These are phyloP conservation scores for Priceomyces medius DNA, from an alignment of 805 yeast genomes.

Conservation along the genomic window DNA sequence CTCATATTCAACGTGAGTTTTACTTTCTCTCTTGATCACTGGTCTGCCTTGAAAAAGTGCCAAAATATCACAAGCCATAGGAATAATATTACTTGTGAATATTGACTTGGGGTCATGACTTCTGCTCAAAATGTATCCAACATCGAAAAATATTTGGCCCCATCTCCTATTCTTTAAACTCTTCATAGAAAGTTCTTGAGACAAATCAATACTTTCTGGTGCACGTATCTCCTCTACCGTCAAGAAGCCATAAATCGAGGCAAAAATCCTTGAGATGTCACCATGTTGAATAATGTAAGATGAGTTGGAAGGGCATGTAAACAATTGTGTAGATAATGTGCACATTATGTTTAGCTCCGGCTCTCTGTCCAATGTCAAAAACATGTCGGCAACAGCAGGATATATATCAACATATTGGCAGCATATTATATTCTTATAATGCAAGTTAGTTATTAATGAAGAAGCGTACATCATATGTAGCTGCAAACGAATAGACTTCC, in stretches of 20 bases:
- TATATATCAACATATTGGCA: conserved; percentile 82
- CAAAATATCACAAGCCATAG: conserved; percentile 63
- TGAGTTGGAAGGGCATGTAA: conserved; percentile 85
- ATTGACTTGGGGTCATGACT: conserved; percentile 55
- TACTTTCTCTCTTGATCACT: conserved; percentile 68
- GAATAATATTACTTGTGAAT: conserved; percentile 45
- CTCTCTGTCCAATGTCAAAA: conserved; percentile 75
- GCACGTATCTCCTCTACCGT: conserved; percentile 51
- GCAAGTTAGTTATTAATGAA: conserved; percentile 58
- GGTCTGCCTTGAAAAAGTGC: conserved; percentile 77
- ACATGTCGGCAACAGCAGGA: conserved; percentile 70
- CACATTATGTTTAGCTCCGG: conserved; percentile 79
- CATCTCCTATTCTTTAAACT: conserved; percentile 68
- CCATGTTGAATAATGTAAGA: conserved; percentile 61
- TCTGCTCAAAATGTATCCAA: conserved; percentile 73
- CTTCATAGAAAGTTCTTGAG: conserved; percentile 38
- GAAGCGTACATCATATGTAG: conserved; percentile 67
- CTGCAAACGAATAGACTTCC: conserved; percentile 58
- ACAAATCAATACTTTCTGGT: conserved; percentile 40
- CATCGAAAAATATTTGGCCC: conserved; percentile 76
- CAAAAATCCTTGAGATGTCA: conserved; percentile 59
- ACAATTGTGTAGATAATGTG: conserved; percentile 77
- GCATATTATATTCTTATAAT: conserved; percentile 59
- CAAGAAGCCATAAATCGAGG: conserved; percentile 61
- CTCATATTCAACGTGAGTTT: conserved; percentile 88